Base-by-base conservation (phyloP, 768 basidiomycete genomes). In the Panellus pusillus region DNA sequence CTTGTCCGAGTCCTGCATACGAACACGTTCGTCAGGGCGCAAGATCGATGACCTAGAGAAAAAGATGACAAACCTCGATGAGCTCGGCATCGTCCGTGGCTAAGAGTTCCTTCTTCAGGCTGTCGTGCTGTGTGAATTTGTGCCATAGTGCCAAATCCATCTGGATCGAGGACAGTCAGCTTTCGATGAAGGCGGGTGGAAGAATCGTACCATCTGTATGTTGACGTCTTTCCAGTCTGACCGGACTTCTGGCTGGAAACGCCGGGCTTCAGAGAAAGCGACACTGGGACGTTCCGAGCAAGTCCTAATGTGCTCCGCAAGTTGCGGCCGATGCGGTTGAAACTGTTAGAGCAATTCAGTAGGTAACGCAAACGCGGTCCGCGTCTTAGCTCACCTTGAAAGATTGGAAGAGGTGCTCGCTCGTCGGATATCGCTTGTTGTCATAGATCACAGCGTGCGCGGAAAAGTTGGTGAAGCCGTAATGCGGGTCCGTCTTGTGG, bases 331-430 rank as follows among this genome's bases (percentile, higher is more conserved):
- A 61, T 79, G 74, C 4, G 76, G 74, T 52, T 84, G 72, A 58
- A 89, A 89, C 84, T 88, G 54, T 8, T 20, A 46, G 12, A 39
- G 52, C 28, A 47, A 55, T 44, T 29, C 41, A 42, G 38, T 19
- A 27, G 1, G 28, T 52, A 15, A 1, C 29, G 42, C 13, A 19
- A n/a, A 20, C 14, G 36, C 19, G 31, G 14, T 36, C 27, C 31
- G 27, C 7, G 11, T 54, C 31, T 28, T n/a, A n/a, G 58, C 66
- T 11, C 50, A 83, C 85, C 66, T 87, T 89, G 70, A 88, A 79
- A 2, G 87, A 83, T 60, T 89, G 87, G 62, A 87, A 89, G 11
- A 89, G 76, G 66, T 89, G 88, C 64, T 89, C 88, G 63, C 85
- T 85, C 0, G 87, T 90, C 1, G 87, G 85, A 63, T 89, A 90